These are phyloP conservation scores for Pilasporangium apinafurcum DNA, from an alignment of 352 stramenopile genomes.

Conservation along the genomic window DNA sequence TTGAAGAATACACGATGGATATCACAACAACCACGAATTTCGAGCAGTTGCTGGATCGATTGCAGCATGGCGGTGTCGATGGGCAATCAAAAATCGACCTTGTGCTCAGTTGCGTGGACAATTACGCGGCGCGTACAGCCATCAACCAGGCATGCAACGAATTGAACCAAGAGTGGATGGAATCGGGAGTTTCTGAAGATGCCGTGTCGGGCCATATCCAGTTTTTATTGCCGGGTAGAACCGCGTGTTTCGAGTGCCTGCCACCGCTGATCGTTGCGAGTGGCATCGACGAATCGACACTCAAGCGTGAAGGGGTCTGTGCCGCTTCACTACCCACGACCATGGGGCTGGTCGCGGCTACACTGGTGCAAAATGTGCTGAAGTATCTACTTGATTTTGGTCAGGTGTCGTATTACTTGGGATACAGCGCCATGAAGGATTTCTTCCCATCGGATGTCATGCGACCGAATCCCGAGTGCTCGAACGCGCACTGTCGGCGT, in stretches of 20 bases:
- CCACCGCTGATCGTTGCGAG: slow-evolving; percentile 82
- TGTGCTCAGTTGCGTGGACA: slow-evolving; percentile 88
- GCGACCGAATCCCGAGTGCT: slow-evolving; percentile 81
- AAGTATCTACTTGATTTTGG: slow-evolving; percentile 85
- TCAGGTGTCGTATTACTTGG: slow-evolving; percentile 84
- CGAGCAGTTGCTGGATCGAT: slow-evolving; percentile 72
- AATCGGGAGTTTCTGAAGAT: slow-evolving; percentile 88
- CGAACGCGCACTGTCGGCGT: slow-evolving; percentile 63
- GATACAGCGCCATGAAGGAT: slow-evolving; percentile 85
- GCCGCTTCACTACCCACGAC: slow-evolving; percentile 86
- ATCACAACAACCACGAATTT: slow-evolving; percentile 85
- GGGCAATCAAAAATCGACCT: slow-evolving; percentile 57
- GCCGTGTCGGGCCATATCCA: slow-evolving; percentile 88
- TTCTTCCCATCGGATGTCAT: slow-evolving; percentile 83
- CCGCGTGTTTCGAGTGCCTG: slow-evolving; percentile 87
- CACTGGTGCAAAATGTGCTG: slow-evolving; percentile 86
- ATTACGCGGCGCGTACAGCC: slow-evolving; percentile 82
- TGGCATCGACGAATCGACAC: slow-evolving; percentile 80
- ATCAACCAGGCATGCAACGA: slow-evolving; percentile 88
- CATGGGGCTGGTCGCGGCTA: slow-evolving; percentile 82
- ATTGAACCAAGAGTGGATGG: slow-evolving; percentile 85
- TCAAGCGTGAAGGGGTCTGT: slow-evolving; percentile 87
- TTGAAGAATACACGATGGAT: slow-evolving; percentile 84
- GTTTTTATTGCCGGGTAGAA: slow-evolving; percentile 75
- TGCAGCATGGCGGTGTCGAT: slow-evolving; percentile 64